A percentile compares a stretch with the other conserved stretches of the same genome.
Conservation (phyloP, 805 yeast species). For the Saccharomycopsis sp. region DNA sequence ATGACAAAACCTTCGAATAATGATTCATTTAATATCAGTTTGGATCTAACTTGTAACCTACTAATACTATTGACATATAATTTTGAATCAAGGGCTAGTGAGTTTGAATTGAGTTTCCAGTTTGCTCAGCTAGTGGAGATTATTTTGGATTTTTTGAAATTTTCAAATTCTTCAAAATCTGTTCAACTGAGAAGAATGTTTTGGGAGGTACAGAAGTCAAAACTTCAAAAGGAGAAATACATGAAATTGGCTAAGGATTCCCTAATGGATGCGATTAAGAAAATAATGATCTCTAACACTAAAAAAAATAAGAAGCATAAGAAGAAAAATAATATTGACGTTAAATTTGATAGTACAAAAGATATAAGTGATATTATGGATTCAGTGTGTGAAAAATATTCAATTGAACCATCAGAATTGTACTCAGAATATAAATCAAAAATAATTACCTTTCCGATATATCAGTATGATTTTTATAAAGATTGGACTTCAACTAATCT, state of each 20-base stretch:
- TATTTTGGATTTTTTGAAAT: constrained; percentile 7
- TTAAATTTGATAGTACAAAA: neutral
- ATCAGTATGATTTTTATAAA: constrained; percentile 11
- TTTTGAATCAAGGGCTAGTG: neutral
- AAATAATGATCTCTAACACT: neutral
- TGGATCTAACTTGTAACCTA: constrained; percentile 14
- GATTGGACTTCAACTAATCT: constrained; percentile 17
- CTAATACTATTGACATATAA: constrained; percentile 13
- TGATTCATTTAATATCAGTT: constrained; percentile 19
- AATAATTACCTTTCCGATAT: constrained; percentile 7
- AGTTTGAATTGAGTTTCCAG: constrained; percentile 9
- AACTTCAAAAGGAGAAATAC: neutral
- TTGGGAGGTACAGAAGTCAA: neutral
- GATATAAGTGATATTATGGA: neutral
- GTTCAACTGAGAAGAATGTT: neutral
- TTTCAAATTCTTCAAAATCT: neutral
- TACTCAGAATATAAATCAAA: too few relatives aligned
- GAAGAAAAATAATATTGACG: neutral
- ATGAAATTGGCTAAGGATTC: neutral
- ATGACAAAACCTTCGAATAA: constrained; percentile 20
- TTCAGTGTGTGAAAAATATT: constrained; percentile 1
- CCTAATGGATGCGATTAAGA: neutral
- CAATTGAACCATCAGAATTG: constrained; percentile 1
- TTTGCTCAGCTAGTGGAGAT: constrained; percentile 10
- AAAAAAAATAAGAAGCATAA: neutral